Conservation (phyloP, 768 basidiomycete genomes). For the Russula foetens region DNA sequence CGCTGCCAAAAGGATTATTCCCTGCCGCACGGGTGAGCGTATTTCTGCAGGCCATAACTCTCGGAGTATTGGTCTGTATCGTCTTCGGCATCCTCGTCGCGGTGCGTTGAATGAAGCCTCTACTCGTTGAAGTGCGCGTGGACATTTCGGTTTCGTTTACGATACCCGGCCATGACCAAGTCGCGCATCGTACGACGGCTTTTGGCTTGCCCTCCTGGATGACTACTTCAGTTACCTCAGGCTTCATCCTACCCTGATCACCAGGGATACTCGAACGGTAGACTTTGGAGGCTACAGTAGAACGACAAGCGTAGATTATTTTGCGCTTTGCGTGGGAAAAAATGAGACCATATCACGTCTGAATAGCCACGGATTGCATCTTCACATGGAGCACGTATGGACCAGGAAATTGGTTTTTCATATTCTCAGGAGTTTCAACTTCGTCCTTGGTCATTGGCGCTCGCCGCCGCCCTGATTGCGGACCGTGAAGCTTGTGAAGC, state of each 20-base stretch:
- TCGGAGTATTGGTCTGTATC: conserved; percentile 28
- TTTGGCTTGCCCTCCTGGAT: too few species aligned
- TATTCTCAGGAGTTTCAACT: too few species aligned
- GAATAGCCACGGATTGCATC: neutral
- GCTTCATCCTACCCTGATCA: neutral
- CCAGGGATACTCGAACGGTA: neutral
- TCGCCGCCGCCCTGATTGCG: too few species aligned
- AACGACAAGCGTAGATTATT: neutral
- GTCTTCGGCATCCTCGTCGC: conserved; percentile 33
- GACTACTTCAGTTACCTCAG: neutral
- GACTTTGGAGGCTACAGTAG: neutral
- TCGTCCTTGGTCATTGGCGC: too few species aligned
- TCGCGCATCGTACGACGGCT: neutral
- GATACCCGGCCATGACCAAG: neutral
- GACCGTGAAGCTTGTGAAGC: too few species aligned
- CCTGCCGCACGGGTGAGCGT: conserved; percentile 34
- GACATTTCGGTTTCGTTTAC: neutral
- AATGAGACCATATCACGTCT: neutral
- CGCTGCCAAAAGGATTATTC: conserved; percentile 32
- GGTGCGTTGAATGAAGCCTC: neutral
- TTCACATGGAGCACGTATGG: too few species aligned
- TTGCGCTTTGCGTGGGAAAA: neutral
- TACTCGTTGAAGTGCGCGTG: too few species aligned
- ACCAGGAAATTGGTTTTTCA: too few species aligned
- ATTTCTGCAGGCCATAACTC: conserved; percentile 25